Evolutionary conservation across 1,284 basidiomycete genomes (phyloP).

Genomic region (Cryptococcus sp.): DNA sequence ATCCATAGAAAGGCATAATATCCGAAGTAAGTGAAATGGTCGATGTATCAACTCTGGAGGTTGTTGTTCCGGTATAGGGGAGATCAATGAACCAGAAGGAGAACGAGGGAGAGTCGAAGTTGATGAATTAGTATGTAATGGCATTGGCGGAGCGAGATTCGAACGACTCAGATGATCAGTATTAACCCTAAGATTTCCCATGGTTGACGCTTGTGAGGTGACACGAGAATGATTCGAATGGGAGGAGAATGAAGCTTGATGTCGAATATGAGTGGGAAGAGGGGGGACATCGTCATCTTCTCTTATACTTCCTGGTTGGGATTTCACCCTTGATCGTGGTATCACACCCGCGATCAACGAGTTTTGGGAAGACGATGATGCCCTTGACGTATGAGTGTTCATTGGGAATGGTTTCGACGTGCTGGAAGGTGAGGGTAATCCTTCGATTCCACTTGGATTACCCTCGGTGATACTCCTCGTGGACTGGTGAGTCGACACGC

Average conservation of each 20-base stretch:
- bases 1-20: slow-evolving; percentile 71
- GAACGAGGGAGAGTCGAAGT: slow-evolving; percentile 6
- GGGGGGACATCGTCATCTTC: slow-evolving; percentile 1
- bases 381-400: too few species aligned
- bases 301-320: not conserved
- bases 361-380: too few species aligned
- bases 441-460: too few species aligned
- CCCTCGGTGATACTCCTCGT: too few species aligned
- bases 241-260: slow-evolving; percentile 21
- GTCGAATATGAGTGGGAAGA: slow-evolving; percentile 9
- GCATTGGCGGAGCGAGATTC: not conserved
- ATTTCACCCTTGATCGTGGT: too few species aligned
- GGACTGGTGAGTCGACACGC: too few species aligned
- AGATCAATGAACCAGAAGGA: slow-evolving; percentile 17
- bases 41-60: slow-evolving; percentile 71
- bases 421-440: too few species aligned
- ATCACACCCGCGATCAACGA: too few species aligned
- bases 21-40: slow-evolving; percentile 84
- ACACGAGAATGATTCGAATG: slow-evolving; percentile 9
- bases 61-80: slow-evolving; percentile 33
- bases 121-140: not conserved
- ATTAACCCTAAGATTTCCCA: not conserved
- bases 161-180: not conserved
- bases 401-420: too few species aligned
- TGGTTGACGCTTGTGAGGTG: not conserved